Evolutionary conservation across 2,329 filamentous ascomycete species (phyloP).

Genomic region (Talaromyces piceae): DNA sequence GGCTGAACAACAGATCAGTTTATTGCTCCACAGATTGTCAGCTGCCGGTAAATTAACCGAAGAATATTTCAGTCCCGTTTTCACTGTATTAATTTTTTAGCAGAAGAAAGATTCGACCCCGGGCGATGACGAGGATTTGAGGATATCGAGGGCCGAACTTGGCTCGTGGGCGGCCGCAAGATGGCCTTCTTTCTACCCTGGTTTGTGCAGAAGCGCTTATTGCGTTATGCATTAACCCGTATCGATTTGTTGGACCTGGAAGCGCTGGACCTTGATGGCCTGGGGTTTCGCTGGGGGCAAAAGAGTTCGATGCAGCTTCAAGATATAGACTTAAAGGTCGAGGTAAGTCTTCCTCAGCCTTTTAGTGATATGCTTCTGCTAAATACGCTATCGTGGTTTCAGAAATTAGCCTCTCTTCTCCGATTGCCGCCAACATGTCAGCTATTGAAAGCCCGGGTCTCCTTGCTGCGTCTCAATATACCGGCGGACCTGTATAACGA

Average conservation of each 20-base stretch:
- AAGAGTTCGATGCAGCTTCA: conserved; percentile 77
- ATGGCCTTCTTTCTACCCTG: conserved; percentile 73
- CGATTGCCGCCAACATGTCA: conserved; percentile 65
- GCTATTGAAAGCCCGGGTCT: conserved; percentile 66
- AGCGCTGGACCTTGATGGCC: conserved; percentile 73
- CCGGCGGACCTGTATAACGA: conserved; percentile 83
- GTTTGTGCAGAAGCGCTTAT: conserved; percentile 75
- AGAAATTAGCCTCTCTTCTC: conserved; percentile 74
- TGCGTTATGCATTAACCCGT: conserved; percentile 76
- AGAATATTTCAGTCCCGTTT: not conserved
- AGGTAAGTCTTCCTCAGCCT: conserved; percentile 47
- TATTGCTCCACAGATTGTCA: not conserved
- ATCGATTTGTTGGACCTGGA: conserved; percentile 84
- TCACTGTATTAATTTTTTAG: not conserved
- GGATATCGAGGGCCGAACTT: conserved; percentile 19
- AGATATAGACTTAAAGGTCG: conserved; percentile 73
- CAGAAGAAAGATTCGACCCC: not conserved
- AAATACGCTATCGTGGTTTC: conserved; percentile 52
- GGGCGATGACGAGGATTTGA: conserved; percentile 2
- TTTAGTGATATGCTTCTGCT: not conserved
- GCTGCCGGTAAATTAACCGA: not conserved
- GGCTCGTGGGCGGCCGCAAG: conserved; percentile 22
- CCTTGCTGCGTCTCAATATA: conserved; percentile 70
- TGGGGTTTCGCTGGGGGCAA: conserved; percentile 76
- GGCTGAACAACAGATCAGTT: not conserved